Evolutionary conservation across 805 yeast genomes (phyloP).

Genomic region (Candida peoriensis): DNA sequence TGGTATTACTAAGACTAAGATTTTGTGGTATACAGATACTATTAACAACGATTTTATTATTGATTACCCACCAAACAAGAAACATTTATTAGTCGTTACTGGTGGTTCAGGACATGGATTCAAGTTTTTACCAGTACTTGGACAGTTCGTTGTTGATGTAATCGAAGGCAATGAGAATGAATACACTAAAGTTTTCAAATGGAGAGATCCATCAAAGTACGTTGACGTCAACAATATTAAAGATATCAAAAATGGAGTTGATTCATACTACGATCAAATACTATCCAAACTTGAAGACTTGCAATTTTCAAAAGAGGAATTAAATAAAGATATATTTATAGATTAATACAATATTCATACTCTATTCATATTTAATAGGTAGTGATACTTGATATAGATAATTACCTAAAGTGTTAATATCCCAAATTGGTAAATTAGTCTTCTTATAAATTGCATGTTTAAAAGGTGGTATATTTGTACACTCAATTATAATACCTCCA

Average conservation of each 20-base stretch:
- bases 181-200: conserved; percentile 27
- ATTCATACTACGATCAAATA: conserved; percentile 30
- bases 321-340: conserved; percentile 1
- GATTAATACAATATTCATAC: not conserved
- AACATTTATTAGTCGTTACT: conserved; percentile 28
- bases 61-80: conserved; percentile 9
- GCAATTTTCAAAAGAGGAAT: conserved; percentile 10
- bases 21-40: conserved; percentile 35
- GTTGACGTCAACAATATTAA: conserved; percentile 24
- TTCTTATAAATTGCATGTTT: conserved; percentile 24
- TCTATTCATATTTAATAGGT: conserved; percentile 1
- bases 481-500: conserved; percentile 29
- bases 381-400: conserved; percentile 9
- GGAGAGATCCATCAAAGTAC: conserved; percentile 27
- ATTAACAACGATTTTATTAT: conserved; percentile 24
- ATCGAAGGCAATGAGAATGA: conserved; percentile 28
- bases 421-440: conserved; percentile 27
- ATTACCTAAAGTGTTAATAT: conserved; percentile 25
- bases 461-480: conserved; percentile 32
- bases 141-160: conserved; percentile 27
- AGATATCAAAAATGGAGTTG: conserved; percentile 8
- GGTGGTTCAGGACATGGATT: conserved; percentile 32
- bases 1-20: conserved; percentile 19
- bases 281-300: conserved; percentile 19
- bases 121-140: conserved; percentile 31